These are phyloP conservation scores for Streptanthus diversifolius DNA, from an alignment of 345 rosid genomes.

Conservation along the genomic window DNA sequence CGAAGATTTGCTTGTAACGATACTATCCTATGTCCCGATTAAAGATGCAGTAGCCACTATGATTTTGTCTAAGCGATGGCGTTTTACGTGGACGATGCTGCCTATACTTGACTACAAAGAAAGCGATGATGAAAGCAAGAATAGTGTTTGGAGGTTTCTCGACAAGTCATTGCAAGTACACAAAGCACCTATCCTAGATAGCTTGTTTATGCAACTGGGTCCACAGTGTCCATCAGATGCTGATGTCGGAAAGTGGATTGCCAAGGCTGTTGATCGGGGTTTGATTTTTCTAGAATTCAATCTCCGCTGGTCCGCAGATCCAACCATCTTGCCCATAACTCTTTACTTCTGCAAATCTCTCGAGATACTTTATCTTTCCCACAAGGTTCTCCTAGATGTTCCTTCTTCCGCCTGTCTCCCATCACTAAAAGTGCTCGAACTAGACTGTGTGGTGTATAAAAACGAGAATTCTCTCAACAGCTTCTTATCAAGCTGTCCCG, in stretches of 20 bases:
- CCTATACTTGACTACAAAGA: background rate
- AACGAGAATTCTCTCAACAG: constrained; percentile 7
- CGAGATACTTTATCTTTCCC: background rate
- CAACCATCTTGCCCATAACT: background rate
- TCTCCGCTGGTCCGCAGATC: background rate
- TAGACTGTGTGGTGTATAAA: background rate
- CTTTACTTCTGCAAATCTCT: background rate
- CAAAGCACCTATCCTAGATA: background rate
- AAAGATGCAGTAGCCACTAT: background rate
- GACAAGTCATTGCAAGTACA: background rate
- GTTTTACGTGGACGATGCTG: background rate
- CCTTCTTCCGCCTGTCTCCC: constrained; percentile 14
- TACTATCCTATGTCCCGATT: background rate
- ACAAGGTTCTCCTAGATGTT: background rate
- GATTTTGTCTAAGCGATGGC: background rate
- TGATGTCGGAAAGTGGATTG: background rate
- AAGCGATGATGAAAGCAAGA: background rate
- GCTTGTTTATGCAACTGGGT: background rate
- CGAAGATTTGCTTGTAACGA: background rate
- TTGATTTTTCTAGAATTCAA: background rate
- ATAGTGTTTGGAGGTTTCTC: background rate
- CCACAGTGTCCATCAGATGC: background rate
- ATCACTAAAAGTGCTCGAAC: background rate
- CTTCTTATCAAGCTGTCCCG: constrained; percentile 10
- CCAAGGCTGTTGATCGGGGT: background rate